Percentiles rank a stretch among this genome's conserved stretches.
Evolutionary conservation across 805 yeast species (phyloP).

Genomic region (Kregervanrija delftensis): DNA sequence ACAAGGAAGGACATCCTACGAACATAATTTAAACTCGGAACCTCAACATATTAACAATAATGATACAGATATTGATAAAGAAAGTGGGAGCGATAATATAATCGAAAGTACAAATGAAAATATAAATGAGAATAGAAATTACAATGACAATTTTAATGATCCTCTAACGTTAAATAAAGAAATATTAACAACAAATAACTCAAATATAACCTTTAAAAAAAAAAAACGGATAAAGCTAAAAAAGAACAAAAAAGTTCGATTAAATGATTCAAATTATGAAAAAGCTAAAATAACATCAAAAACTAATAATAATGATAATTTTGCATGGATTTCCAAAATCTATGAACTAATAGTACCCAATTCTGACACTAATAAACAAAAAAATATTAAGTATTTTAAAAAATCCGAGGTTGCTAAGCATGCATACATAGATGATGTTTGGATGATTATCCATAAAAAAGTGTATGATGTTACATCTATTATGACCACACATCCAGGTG

Average conservation of each 20-base stretch:
- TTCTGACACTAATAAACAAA: neutral
- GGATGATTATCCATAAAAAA: slow-evolving; percentile 67
- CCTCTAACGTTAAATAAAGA: too few relatives aligned
- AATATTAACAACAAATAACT: too few relatives aligned
- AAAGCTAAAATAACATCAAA: neutral
- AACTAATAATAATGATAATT: neutral
- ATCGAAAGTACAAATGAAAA: too few relatives aligned
- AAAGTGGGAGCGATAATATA: too few relatives aligned
- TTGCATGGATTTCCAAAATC: too few relatives aligned
- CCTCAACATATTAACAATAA: too few relatives aligned
- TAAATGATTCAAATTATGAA: neutral
- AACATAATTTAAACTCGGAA: too few relatives aligned
- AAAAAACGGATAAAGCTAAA: neutral
- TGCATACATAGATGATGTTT: slow-evolving; percentile 45
- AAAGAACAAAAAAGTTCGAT: neutral
- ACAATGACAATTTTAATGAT: too few relatives aligned
- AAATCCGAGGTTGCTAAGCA: slow-evolving; percentile 38
- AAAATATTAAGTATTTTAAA: neutral
- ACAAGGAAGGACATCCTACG: too few relatives aligned
- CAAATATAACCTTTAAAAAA: neutral
- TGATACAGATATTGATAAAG: too few relatives aligned
- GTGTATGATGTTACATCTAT: slow-evolving; percentile 59
- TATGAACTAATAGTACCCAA: neutral
- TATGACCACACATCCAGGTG: slow-evolving; percentile 70
- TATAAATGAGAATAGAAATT: too few relatives aligned